phyloP scores from a whole-genome alignment of 768 basidiomycete species.

The Suillus subalutaceus region DNA sequence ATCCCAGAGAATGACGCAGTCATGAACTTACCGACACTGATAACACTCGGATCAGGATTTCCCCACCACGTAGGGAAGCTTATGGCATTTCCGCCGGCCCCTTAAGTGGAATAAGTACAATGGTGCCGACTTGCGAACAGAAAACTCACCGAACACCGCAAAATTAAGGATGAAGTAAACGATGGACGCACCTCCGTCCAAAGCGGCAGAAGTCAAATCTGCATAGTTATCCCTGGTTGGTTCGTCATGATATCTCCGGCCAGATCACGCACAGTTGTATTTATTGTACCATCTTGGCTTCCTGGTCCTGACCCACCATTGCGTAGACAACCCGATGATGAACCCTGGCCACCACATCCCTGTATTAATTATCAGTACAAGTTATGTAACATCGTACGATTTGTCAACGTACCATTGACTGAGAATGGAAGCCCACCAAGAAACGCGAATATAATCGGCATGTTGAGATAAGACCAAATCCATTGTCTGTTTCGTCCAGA shows the following conservation, averaged over 20 bases:
- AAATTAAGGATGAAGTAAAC: slow-evolving; percentile 52
- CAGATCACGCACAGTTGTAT: slow-evolving; percentile 23
- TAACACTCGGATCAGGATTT: slow-evolving; percentile 23
- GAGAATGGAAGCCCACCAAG: slow-evolving; percentile 29
- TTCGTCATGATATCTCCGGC: not conserved
- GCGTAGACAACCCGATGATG: slow-evolving; percentile 50
- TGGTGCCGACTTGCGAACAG: slow-evolving; percentile 17
- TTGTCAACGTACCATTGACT: slow-evolving; percentile 23
- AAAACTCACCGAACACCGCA: slow-evolving; percentile 29
- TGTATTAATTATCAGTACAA: not conserved
- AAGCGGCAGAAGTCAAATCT: slow-evolving; percentile 50
- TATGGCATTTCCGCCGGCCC: slow-evolving; percentile 45
- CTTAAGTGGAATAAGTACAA: slow-evolving; percentile 34
- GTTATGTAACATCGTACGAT: not conserved
- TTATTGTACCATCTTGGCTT: slow-evolving; percentile 52
- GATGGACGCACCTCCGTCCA: slow-evolving; percentile 51
- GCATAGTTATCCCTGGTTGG: not conserved
- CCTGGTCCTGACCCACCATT: slow-evolving; percentile 51
- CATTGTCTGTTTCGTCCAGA: slow-evolving; percentile 7
- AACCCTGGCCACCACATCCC: slow-evolving; percentile 53
- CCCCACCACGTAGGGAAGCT: slow-evolving; percentile 52
- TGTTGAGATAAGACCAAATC: slow-evolving; percentile 29
- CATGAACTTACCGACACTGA: slow-evolving; percentile 16
- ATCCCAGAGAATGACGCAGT: not conserved
- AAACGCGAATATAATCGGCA: slow-evolving; percentile 26